Evolutionary conservation across 192 early-diverging fungal species (phyloP).

Genomic region (Radiomyces spectabilis): DNA sequence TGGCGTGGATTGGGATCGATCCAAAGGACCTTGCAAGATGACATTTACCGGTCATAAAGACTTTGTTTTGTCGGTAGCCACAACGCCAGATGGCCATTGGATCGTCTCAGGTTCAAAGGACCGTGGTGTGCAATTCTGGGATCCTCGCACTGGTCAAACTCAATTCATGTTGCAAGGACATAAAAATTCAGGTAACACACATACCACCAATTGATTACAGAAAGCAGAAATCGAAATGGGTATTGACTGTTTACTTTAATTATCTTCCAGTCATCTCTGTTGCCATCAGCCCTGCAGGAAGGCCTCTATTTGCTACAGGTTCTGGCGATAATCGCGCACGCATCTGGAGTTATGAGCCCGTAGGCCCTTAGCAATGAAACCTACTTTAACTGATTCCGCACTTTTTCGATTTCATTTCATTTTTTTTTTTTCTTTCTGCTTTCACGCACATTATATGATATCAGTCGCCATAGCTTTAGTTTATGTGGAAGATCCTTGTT

Average conservation of each 20-base stretch:
- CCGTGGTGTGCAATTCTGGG: conserved; percentile 91
- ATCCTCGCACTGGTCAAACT: conserved; percentile 60
- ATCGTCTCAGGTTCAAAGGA: conserved; percentile 91
- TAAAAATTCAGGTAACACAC: conserved; percentile 83
- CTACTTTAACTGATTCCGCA: no score
- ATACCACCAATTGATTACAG: no score
- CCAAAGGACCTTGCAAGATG: conserved; percentile 31
- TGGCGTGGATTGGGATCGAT: conserved; percentile 7
- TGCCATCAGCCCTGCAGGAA: conserved; percentile 71
- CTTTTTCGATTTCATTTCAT: no score
- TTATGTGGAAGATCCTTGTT: no score
- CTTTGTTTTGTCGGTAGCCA: conserved; percentile 95
- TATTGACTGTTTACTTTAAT: no score
- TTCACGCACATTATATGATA: no score
- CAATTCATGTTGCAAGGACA: conserved; percentile 91
- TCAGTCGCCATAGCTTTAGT: no score
- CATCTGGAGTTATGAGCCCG: conserved; percentile 78
- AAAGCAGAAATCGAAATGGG: no score
- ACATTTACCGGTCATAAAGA: conserved; percentile 68
- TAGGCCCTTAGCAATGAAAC: conserved; percentile 9
- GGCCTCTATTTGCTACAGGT: conserved; percentile 87
- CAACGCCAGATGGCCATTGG: conserved; percentile 79
- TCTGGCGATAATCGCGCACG: conserved; percentile 89
- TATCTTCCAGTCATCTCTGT: conserved; percentile 75
- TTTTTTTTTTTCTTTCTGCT: no score